These are phyloP conservation scores for Blastomyces silverae DNA, from an alignment of 2,329 filamentous ascomycete genomes.

Conservation along the genomic window DNA sequence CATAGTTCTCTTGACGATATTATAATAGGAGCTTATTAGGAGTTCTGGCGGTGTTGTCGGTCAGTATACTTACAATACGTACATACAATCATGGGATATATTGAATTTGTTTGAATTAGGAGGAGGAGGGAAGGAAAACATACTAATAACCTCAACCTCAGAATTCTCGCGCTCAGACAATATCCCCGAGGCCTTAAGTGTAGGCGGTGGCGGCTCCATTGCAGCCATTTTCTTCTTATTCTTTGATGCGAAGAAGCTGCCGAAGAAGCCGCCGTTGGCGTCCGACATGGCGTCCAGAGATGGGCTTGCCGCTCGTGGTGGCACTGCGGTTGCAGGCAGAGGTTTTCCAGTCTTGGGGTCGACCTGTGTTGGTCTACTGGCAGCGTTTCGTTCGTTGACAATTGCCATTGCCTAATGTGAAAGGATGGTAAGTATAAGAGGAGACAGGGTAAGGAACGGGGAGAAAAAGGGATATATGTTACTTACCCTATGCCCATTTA, in stretches of 20 bases:
- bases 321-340: conserved; percentile 58
- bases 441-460: background rate
- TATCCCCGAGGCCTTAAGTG: conserved; percentile 86
- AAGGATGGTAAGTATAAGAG: conserved; percentile 8
- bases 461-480: background rate
- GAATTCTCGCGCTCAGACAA: conserved; percentile 90
- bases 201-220: conserved; percentile 92
- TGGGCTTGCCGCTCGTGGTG: conserved; percentile 68
- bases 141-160: conserved; percentile 97
- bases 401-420: conserved; percentile 76
- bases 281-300: conserved; percentile 55
- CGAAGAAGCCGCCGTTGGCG: conserved; percentile 78
- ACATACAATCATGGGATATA: background rate
- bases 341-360: conserved; percentile 99
- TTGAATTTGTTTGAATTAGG: background rate
- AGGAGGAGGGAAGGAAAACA: conserved; percentile 36
- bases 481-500: conserved; percentile 82
- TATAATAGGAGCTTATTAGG: conserved; percentile 93
- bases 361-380: conserved; percentile 80
- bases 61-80: background rate
- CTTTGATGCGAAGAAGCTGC: conserved; percentile 97
- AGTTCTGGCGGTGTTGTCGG: conserved; percentile 51
- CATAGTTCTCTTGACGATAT: conserved; percentile 97
- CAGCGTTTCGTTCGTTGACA: conserved; percentile 83
- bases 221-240: conserved; percentile 99